These are phyloP conservation scores for Ascocoryne sarcoides DNA, from an alignment of 2,329 filamentous ascomycete genomes.

Conservation along the genomic window DNA sequence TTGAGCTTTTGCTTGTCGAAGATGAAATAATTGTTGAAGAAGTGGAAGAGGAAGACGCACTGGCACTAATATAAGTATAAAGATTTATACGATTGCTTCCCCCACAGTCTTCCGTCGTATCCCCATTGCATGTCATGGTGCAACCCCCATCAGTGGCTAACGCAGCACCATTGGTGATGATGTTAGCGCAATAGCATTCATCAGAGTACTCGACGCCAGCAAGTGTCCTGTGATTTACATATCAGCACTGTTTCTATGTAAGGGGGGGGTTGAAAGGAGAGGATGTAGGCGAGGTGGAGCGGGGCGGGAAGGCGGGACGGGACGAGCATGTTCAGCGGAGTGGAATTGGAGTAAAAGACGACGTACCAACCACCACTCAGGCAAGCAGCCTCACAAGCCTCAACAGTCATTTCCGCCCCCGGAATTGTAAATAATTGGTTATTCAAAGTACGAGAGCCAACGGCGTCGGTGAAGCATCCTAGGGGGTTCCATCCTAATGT, in stretches of 20 bases:
- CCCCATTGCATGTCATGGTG: constrained; percentile 1
- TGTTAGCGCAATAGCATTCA: constrained; percentile 1
- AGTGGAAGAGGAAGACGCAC: not conserved
- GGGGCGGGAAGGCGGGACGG: too few relatives aligned
- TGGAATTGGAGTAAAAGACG: not conserved
- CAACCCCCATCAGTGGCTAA: not conserved
- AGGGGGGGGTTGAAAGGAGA: too few relatives aligned
- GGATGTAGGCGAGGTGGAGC: too few relatives aligned
- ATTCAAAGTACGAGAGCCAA: not conserved
- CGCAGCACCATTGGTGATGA: not conserved
- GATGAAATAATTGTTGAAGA: too few relatives aligned
- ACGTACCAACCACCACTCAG: not conserved
- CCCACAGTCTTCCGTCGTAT: not conserved
- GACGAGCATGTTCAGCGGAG: too few relatives aligned
- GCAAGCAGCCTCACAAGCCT: not conserved
- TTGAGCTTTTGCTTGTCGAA: too few relatives aligned
- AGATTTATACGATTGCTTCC: not conserved
- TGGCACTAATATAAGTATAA: not conserved
- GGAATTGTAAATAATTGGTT: constrained; percentile 7
- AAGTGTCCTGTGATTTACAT: too few relatives aligned
- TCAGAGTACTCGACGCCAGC: not conserved
- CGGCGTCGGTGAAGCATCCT: not conserved
- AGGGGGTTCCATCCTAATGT: not conserved
- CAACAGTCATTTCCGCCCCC: not conserved
- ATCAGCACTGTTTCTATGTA: too few relatives aligned